Base-by-base conservation (phyloP, 805 yeast genomes). In the Saturnispora zaruensis region DNA sequence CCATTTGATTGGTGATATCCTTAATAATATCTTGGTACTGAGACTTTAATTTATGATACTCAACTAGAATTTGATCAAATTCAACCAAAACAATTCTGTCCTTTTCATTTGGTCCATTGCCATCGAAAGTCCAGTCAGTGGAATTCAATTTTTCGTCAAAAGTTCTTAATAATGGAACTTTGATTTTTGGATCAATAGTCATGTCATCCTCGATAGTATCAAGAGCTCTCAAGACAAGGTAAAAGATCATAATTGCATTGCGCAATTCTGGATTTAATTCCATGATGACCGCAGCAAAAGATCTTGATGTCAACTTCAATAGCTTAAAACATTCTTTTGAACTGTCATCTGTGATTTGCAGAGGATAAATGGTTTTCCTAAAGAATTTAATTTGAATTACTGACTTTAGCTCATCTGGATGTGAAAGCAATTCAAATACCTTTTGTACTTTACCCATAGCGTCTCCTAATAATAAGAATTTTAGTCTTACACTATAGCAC, bases 181-280 rank as follows among this genome's bases (percentile, higher is more conserved):
- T 93, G 52, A 79, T 58, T 20, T 74, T 72, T 5, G 85, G 81
- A 53, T 79, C 83, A 51, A 93, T 70, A 7, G 93, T 77, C 95
- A 89, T 89, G 66, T 93, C 98, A 66, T 93, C 99, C 66, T 93
- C 99, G 50, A 93, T 76, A 1, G 99, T 93, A 63, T 93, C 99
- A 59, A 93, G 76, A 2, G 96, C 99, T 53, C 99, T 77, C 55
- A 93, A 70, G 21, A 89, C 75, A 50, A 93, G 67, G 66, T 93
- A 93, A 68, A 93, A 93, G 5, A 93, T 52, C 89, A 81, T 82
- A 53, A 87, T 76, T 1, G 84, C 86, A 55, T 81, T 81, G 56
- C 96, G 78, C 55, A 93, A 71, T 60, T 89, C 96, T 0, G 97
- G 97, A 63, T 88, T 84, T 52, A 93, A 75, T 65, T 93, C 96